A percentile compares a stretch with the other conserved stretches of the same genome.
phyloP scores from a whole-genome alignment of 2,329 filamentous ascomycete species.

The Pseudonectria foliicola region DNA sequence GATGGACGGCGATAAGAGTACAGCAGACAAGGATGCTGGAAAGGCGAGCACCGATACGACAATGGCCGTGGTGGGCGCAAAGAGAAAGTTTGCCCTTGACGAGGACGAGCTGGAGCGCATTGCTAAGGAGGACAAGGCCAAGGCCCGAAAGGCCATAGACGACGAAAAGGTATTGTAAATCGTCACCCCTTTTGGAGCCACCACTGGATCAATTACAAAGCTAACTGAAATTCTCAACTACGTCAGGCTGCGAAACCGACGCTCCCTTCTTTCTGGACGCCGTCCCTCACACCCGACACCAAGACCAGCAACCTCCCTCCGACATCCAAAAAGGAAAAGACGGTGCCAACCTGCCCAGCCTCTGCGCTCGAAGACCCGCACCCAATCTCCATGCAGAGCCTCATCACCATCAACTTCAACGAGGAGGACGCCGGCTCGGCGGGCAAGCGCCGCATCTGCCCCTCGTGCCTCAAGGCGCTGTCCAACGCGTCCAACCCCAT shows the following conservation, averaged over 20 bases:
- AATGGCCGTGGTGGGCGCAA: conserved; percentile 27
- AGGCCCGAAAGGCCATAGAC: conserved; percentile 62
- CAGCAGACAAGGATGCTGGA: conserved; percentile 2
- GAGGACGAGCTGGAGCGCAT: conserved; percentile 68
- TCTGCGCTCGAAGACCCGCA: conserved; percentile 62
- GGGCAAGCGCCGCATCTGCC: conserved; percentile 53
- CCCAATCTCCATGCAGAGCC: conserved; percentile 66
- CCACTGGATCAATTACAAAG: too few species aligned
- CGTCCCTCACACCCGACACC: conserved; percentile 63
- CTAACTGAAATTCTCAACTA: conserved; percentile 6
- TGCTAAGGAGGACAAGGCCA: conserved; percentile 60
- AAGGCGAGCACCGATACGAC: neutral
- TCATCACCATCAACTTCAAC: conserved; percentile 71
- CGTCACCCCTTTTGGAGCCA: neutral
- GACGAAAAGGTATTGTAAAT: conserved; percentile 56
- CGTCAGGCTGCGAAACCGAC: conserved; percentile 54
- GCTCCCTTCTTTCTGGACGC: conserved; percentile 89
- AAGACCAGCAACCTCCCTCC: conserved; percentile 43
- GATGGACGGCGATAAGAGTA: neutral
- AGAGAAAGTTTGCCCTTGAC: conserved; percentile 71
- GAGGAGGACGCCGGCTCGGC: conserved; percentile 51
- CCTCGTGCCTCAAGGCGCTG: conserved; percentile 75
- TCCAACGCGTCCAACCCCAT: conserved; percentile 78
- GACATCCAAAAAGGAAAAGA: conserved; percentile 55
- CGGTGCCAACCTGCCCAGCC: conserved; percentile 68